Evolutionary conservation across 1,284 basidiomycete species (phyloP).

Genomic region (Malassezia brasiliensis): DNA sequence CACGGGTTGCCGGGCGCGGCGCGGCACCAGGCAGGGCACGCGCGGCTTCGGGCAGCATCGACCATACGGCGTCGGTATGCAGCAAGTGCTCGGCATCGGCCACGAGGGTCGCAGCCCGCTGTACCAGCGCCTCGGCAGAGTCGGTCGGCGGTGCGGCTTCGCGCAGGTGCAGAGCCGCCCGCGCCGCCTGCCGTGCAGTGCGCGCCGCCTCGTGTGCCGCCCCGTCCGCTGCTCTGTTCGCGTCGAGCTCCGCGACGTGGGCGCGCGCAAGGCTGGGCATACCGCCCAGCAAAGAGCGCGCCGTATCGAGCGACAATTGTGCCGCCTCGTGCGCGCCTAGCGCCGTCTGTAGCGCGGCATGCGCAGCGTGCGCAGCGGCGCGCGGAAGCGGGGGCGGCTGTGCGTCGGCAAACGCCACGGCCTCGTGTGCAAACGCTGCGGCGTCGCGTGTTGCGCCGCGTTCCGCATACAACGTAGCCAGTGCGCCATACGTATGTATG

Average conservation of each 20-base stretch:
- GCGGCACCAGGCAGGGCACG: constrained; percentile 23
- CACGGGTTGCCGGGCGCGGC: neutral
- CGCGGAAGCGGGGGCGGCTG: constrained; percentile 21
- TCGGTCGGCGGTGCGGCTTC: neutral
- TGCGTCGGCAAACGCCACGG: constrained; percentile 26
- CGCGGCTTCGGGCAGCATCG: constrained; percentile 37
- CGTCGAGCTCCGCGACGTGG: too few relatives aligned
- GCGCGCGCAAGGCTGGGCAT: too few relatives aligned
- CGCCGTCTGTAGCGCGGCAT: constrained; percentile 27
- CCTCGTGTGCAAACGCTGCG: constrained; percentile 32
- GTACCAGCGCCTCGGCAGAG: neutral
- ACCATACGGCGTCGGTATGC: constrained; percentile 29
- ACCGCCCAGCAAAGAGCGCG: too few relatives aligned
- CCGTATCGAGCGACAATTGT: neutral
- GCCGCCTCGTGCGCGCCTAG: constrained; percentile 10
- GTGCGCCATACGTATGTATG: neutral
- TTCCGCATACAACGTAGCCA: constrained; percentile 18
- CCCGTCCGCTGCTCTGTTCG: too few relatives aligned
- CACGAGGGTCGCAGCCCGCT: constrained; percentile 14
- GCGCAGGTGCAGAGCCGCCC: neutral
- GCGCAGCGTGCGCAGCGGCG: constrained; percentile 24
- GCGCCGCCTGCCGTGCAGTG: neutral
- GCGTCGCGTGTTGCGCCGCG: constrained; percentile 38
- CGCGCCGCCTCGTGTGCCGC: neutral
- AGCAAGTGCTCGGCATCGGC: constrained; percentile 14